Base-by-base conservation (phyloP, 2,329 filamentous ascomycete species). In the Diaporthe citriasiana region DNA sequence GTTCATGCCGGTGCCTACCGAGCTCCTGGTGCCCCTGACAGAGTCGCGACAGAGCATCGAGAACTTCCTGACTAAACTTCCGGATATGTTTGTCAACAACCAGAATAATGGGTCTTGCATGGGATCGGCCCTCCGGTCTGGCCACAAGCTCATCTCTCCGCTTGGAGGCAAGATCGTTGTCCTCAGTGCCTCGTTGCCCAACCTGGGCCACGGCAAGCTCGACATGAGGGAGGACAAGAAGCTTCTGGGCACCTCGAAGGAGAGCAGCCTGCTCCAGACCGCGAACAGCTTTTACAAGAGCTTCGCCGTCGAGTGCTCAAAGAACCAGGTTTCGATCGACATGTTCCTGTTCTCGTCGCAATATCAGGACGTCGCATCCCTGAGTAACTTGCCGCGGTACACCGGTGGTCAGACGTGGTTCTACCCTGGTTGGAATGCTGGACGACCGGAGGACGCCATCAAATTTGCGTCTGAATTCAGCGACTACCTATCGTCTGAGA, bases 371-470 rank as follows among this genome's bases (percentile, higher is more conserved):
- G 97, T 99, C 69, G 97, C 97, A 7, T 98, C 95, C 42, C 88
- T 99, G 71, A 98, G 95, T 87, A 98, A 98, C 83, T 88, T 99
- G 65, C 97, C 97, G 60, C 89, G 97, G 79, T 99, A 98, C 82
- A 98, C 97, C 33, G 97, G 96, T 82, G 97, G 97, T 30, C 97
- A 98, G 82, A 99, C 97, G 0, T 98, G 96, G 88, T 98, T 98
- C 87, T 99, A 99, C 81, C 97, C 97, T 19, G 96, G 94, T 33
- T 99, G 97, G 95, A 98, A 98, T 79, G 97, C 96, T 25, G 95
- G 95, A 38, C 91, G 97, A 76, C 93, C 92, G 33, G 97, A 99
- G 82, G 97, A 99, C 82, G 97, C 97, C 19, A 95, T 98, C 85
- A 99, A 98, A 84, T 98, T 98, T 81, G 97, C 96, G 4, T 93